Conservation (phyloP, 495 filamentous ascomycete genomes). For the Podospora bellae-mahoneyi region DNA sequence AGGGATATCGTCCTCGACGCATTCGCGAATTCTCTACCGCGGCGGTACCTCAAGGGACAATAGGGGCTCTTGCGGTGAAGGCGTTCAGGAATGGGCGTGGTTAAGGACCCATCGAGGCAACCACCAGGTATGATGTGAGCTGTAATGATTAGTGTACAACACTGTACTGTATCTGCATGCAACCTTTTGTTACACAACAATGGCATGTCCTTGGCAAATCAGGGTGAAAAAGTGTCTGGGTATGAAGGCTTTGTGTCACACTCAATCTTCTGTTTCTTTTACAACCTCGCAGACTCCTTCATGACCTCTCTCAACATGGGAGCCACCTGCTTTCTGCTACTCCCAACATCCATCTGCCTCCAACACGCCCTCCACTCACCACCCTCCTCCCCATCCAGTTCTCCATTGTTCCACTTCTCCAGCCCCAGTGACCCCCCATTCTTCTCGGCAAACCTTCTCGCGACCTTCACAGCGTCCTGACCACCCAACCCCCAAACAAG, state of each 20-base stretch:
- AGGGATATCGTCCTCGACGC: not conserved
- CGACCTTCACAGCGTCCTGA: constrained; percentile 43
- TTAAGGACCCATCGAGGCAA: not conserved
- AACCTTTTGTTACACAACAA: too few species aligned
- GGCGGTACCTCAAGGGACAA: not conserved
- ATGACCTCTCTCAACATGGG: constrained; percentile 72
- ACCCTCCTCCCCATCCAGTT: constrained; percentile 44
- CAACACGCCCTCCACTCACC: constrained; percentile 54
- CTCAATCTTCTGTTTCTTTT: constrained; percentile 7
- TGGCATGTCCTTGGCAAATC: too few species aligned
- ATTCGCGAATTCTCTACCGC: not conserved
- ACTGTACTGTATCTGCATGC: not conserved
- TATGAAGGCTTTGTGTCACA: not conserved
- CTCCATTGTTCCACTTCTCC: constrained; percentile 48
- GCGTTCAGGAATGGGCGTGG: not conserved
- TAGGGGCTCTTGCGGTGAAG: not conserved
- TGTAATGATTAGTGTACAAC: not conserved
- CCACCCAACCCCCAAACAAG: constrained; percentile 60
- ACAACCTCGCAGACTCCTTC: constrained; percentile 35
- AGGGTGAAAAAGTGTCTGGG: too few species aligned
- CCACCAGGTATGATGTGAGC: not conserved
- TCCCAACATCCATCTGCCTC: constrained; percentile 62
- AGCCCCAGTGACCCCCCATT: constrained; percentile 53
- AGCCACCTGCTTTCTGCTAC: constrained; percentile 86
- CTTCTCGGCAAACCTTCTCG: constrained; percentile 51